phyloP scores from a whole-genome alignment of 139 green algal genomes.

The Chlorella sp. region DNA sequence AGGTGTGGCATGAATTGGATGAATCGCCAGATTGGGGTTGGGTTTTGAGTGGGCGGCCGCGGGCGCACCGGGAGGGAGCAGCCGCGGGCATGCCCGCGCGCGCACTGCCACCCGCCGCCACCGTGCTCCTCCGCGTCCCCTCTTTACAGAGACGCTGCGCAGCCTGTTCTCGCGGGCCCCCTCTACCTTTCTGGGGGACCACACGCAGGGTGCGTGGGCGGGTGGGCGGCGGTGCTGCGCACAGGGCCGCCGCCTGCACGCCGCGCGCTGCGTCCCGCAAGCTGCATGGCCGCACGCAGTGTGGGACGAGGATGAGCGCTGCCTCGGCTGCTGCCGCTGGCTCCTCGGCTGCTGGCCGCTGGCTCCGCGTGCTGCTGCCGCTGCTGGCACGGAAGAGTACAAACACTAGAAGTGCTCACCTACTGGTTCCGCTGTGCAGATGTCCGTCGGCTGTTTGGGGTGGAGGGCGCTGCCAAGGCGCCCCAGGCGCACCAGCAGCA shows the following conservation, averaged over 20 bases:
- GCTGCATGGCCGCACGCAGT: background rate
- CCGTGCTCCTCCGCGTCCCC: background rate
- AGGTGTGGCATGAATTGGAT: too few species aligned
- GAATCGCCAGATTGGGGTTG: too few species aligned
- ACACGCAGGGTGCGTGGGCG: too few species aligned
- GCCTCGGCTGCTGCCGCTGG: background rate
- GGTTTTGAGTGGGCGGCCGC: background rate
- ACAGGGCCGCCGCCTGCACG: background rate
- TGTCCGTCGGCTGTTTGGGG: too few species aligned
- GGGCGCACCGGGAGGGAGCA: slow-evolving; percentile 7
- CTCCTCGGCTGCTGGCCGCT: too few species aligned
- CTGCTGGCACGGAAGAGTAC: too few species aligned
- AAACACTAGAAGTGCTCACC: too few species aligned
- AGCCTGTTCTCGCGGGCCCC: background rate
- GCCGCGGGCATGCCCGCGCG: too few species aligned
- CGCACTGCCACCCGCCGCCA: background rate
- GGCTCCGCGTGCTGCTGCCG: too few species aligned
- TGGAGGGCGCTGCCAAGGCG: too few species aligned
- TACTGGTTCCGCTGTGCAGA: too few species aligned
- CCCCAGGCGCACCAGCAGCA: too few species aligned
- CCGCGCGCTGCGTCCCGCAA: background rate
- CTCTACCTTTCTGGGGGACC: background rate
- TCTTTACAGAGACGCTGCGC: background rate
- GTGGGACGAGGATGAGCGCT: background rate
- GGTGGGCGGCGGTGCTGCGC: background rate